Percentiles rank a stretch among this genome's conserved stretches.
These are phyloP conservation scores for Candida ficus DNA, from an alignment of 805 yeast species.

Conservation along the genomic window DNA sequence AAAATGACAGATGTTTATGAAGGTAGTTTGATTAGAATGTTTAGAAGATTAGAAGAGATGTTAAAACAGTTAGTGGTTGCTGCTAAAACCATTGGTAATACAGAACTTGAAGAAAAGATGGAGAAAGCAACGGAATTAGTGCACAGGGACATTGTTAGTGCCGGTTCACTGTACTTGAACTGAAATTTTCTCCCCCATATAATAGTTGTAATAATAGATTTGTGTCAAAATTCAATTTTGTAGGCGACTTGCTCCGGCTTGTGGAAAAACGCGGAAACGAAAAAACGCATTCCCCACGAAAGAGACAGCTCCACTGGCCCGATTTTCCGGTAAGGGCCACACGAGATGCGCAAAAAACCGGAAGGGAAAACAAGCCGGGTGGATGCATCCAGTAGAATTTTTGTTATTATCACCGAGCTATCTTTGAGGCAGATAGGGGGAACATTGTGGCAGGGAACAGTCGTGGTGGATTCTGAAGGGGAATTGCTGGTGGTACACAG, in stretches of 20 bases:
- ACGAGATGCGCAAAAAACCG: neutral
- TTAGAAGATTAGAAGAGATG: constrained; percentile 90
- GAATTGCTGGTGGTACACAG: no score
- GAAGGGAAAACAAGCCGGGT: neutral
- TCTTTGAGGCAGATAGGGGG: no score
- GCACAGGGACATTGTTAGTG: constrained; percentile 94
- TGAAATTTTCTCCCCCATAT: no score
- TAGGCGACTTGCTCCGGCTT: no score
- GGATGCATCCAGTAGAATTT: neutral
- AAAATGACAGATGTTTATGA: constrained; percentile 99
- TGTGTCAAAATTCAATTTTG: constrained; percentile 1
- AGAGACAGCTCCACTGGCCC: neutral
- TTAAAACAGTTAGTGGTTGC: constrained; percentile 86
- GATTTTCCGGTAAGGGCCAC: neutral
- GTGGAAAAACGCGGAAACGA: no score
- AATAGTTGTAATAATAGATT: neutral
- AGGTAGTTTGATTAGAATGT: constrained; percentile 92
- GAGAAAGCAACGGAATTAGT: constrained; percentile 77
- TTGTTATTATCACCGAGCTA: neutral
- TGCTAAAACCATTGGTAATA: constrained; percentile 91
- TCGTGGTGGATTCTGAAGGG: no score
- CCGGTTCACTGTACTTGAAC: constrained; percentile 89
- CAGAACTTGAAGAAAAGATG: constrained; percentile 83
- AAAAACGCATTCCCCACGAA: constrained; percentile 4
- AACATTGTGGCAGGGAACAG: no score